Base-by-base conservation (phyloP, 441 rosid genomes). In the Flueggea neowawraea region DNA sequence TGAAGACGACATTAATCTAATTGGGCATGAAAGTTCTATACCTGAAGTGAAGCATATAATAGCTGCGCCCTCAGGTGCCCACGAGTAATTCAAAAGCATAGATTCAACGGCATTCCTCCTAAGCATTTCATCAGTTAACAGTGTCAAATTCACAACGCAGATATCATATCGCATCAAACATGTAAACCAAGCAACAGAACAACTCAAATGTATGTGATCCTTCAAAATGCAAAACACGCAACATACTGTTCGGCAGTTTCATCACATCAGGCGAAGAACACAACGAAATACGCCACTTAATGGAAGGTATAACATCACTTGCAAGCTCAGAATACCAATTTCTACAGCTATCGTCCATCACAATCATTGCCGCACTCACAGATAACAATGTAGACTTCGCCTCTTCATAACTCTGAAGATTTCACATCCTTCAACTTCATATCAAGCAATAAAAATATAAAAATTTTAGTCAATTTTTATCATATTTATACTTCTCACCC, bases 1-100 rank as follows among this genome's bases (percentile, higher is more conserved):
- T 9, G 49, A 47, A 45, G 10, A 16, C 15, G 28, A 31, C 43
- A 50, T n/a, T 22, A 22, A 22, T 31, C 36, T 4, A 48, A 32
- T n/a, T 53, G 55, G 28, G 28, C 1, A 54, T 33, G n/a, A 6
- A 15, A 17, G 63, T 51, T 32, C 13, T 67, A 2, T 82, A 87
- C 97, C 95, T 50, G 96, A 88, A 70, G 96, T 90, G 71, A 94
- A 94, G 79, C 97, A 94, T 60, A 89, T 83, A 54, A 90, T 31
- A 15, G 77, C 89, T 53, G 91, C 88, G n/a, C 82, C 87, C 63
- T 83, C 74, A 22, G 89, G 81, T 60, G 96, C 91, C 89, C 85
- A 90, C 10, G 77, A 68, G 52, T 75, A 82, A 52, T 67, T 65
- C 36, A 68, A 10, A 15, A 68, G 55, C 28, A 64, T 66, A 66